phyloP scores from a whole-genome alignment of 2,329 filamentous ascomycete species.

The Aspergillus bombycis region DNA sequence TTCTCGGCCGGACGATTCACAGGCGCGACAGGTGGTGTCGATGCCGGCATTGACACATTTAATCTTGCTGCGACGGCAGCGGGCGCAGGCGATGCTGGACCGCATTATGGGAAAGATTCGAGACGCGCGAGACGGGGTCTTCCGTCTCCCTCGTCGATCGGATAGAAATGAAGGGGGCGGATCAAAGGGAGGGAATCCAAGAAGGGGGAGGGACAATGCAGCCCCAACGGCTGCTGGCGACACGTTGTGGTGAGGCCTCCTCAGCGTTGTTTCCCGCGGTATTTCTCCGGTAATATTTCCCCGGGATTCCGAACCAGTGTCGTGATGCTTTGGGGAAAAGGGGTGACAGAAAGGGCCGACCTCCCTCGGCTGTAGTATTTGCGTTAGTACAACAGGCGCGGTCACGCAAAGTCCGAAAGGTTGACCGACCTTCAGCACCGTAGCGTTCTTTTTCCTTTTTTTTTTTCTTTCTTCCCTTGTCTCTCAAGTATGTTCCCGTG shows the following conservation, averaged over 20 bases:
- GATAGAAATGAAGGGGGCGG: neutral
- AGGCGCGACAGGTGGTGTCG: conserved; percentile 72
- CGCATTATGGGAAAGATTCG: conserved; percentile 55
- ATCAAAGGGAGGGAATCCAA: conserved; percentile 1
- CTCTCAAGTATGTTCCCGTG: conserved; percentile 8
- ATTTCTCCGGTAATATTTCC: conserved; percentile 28
- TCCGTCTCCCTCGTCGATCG: conserved; percentile 20
- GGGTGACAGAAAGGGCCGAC: conserved; percentile 9
- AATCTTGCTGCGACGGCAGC: conserved; percentile 79
- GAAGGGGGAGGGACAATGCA: conserved; percentile 16
- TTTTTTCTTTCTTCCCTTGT: neutral
- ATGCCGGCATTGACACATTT: conserved; percentile 82
- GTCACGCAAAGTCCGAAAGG: conserved; percentile 10
- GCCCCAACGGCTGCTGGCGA: conserved; percentile 18
- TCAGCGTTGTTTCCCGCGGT: conserved; percentile 21
- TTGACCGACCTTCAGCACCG: conserved; percentile 2
- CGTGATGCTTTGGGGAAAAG: conserved; percentile 10
- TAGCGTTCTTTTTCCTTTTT: neutral
- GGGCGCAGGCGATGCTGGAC: conserved; percentile 76
- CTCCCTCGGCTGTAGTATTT: conserved; percentile 2
- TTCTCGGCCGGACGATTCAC: conserved; percentile 70
- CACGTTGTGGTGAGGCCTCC: conserved; percentile 17
- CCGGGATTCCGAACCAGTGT: conserved; percentile 24
- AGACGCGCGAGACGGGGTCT: conserved; percentile 18
- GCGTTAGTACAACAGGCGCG: conserved; percentile 7